Percentiles rank a stretch among this genome's conserved stretches.
These are phyloP conservation scores for Leishmania guyanensis DNA, from an alignment of 208 protist genomes.

Conservation along the genomic window DNA sequence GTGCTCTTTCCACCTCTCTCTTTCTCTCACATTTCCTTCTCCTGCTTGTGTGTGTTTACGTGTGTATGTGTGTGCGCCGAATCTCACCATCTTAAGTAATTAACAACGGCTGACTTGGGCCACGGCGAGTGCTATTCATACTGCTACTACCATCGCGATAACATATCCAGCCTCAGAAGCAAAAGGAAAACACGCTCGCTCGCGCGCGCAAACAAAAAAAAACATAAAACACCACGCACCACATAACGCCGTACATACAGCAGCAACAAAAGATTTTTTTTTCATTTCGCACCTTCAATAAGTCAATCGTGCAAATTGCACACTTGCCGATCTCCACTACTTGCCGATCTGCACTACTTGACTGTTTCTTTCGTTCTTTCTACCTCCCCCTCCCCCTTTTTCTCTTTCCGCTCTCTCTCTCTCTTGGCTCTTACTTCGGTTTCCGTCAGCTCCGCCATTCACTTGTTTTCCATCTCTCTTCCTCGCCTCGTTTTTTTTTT, in stretches of 20 bases:
- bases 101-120: not conserved
- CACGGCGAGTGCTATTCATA: not conserved
- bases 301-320: not conserved
- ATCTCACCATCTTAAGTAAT: not conserved
- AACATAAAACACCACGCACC: not conserved
- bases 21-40: conserved; percentile 3
- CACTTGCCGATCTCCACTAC: not conserved
- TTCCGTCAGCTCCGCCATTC: not conserved
- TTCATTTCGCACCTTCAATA: not conserved
- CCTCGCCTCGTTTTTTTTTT: not conserved
- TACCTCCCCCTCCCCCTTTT: not conserved
- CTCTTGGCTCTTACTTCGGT: not conserved
- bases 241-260: too few relatives aligned
- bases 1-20: not conserved
- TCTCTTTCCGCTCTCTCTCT: not conserved
- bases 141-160: not conserved
- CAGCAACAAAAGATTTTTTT: not conserved
- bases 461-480: not conserved
- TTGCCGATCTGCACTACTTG: not conserved
- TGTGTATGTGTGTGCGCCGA: not conserved
- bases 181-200: not conserved
- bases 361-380: not conserved
- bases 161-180: not conserved
- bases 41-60: conserved; percentile 1
- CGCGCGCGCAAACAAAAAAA: not conserved